Base-by-base conservation (phyloP, 2,329 filamentous ascomycete species). In the Didymella lethalis region DNA sequence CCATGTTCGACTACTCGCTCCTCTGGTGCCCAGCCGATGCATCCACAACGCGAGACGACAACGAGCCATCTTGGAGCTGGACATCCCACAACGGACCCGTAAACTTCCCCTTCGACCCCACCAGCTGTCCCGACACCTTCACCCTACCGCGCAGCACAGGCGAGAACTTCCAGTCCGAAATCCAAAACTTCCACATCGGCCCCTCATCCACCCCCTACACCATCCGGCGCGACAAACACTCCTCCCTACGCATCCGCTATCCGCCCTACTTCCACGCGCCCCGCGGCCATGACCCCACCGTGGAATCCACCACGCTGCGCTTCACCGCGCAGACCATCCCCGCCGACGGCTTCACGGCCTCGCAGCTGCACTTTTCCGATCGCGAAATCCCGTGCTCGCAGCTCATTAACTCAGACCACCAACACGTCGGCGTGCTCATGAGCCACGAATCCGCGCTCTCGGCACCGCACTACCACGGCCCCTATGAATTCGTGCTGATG, bases 31-130 rank as follows among this genome's bases (percentile, higher is more conserved):
- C 74, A 25, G 66, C 69, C 3, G 67, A 54, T 7, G 41, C 54
- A 2, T 40, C 67, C 7, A 60, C 58, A n/a, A 60, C 58, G 11
- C 63, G 62, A 40, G 49, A 66, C 12, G 28, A 51, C 2, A 51
- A 38, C 11, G 70, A 72, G 25, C 74, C 74, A 14, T 68, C 69
- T 1, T 76, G 73, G 74, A 75, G 72, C 54, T 76, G 73, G 73
- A 67, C 61, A 3, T 68, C 66, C 0, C 73, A 70, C 61, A 40
- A 52, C 4, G 72, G 73, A 1, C 53, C 53, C 2, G 63, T 74
- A 5, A 74, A 70, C 43, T 76, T 74, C 50, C 74, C 74, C 2
- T 74, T 76, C 36, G 74, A 76, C 52, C 72, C 69, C 1, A 70
- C 69, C 12, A 75, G 62, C 48, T 68, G 70, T 34, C 74, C 72